Percentiles rank a stretch among this genome's conserved stretches.
These are phyloP conservation scores for Celoporthe dispersa DNA, from an alignment of 2,329 filamentous ascomycete species.

Conservation along the genomic window DNA sequence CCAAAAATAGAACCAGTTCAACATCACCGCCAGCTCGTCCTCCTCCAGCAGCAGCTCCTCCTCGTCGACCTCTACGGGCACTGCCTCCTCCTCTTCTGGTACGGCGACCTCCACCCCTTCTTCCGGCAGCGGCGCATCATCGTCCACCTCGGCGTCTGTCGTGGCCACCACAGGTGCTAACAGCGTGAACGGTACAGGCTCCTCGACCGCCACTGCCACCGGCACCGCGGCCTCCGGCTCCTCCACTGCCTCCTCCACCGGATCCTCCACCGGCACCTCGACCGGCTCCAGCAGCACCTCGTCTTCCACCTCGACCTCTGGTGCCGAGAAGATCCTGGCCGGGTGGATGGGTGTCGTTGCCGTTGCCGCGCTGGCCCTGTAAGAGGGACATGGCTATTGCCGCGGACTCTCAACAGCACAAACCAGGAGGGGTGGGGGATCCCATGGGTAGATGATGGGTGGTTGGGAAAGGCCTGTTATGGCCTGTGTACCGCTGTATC, in stretches of 20 bases:
- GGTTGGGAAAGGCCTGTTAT: background rate
- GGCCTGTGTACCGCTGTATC: background rate
- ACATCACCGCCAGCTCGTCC: conserved; percentile 21
- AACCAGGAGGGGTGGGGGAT: background rate
- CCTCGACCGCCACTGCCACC: conserved; percentile 20
- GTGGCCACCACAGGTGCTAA: conserved; percentile 8
- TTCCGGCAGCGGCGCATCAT: conserved; percentile 10
- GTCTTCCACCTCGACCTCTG: conserved; percentile 18
- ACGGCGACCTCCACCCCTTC: conserved; percentile 12
- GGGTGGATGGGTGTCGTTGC: conserved; percentile 26
- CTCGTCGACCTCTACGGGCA: background rate
- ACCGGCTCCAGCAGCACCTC: conserved; percentile 11
- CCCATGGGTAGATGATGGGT: too few relatives aligned
- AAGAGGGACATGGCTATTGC: background rate
- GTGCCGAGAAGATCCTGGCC: conserved; percentile 26
- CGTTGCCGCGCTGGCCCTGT: conserved; percentile 28
- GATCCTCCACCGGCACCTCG: conserved; percentile 6
- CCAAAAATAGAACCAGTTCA: conserved; percentile 25
- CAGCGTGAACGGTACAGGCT: conserved; percentile 13
- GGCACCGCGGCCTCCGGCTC: conserved; percentile 5
- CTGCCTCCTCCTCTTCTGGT: conserved; percentile 16
- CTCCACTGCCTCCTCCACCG: conserved; percentile 3
- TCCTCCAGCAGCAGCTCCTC: conserved; percentile 20
- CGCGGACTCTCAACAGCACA: background rate
- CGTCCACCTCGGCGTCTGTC: background rate